Base-by-base conservation (phyloP, 2,329 filamentous ascomycete genomes). In the Aspergillus ibericus region DNA sequence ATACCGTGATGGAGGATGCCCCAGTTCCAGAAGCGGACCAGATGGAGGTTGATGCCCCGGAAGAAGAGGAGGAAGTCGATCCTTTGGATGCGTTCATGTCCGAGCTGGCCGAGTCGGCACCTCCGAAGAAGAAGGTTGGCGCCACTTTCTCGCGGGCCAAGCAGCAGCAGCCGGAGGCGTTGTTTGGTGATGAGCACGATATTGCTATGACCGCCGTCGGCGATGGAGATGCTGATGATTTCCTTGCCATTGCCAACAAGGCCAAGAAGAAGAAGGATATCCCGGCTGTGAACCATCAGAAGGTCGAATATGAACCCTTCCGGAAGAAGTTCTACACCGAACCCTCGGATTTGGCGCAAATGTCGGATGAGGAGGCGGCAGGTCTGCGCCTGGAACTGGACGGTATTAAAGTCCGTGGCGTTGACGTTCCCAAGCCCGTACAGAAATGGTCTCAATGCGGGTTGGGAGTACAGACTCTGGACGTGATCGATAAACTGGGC, bases 41-140 rank as follows among this genome's bases (percentile, higher is more conserved):
- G 40, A 78, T 78, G 66, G 76, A 79, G 20, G 62, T 68, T 5
- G 72, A 74, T 27, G 68, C 62, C 4, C 44, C 63, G 13, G 62
- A 63, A 32, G 61, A 70, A 22, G 70, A 60, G 38, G 76, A 92
- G 55, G 91, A 92, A 47, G 86, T 95, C 35, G 95, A 99, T 73
- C 92, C 95, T 7, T 81, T 99, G 36, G 95, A 99, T 78, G 93
- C 92, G n/a, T 99, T 96, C 79, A 99, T 99, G 95, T 89, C 87
- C 53, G 85, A 84, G 60, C 81, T 89, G 51, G 79, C 79, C 3
- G 82, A 85, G 56, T 74, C 83, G 15, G 75, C 75, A 46, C 76
- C 78, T 9, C 69, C 73, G n/a, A 79, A 76, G 58, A 78, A 77
- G 62, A 68, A 60, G 9, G 65, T 63, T 47, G 69, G 73, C 52